These are phyloP conservation scores for Cryptomeria japonica DNA, from an alignment of 75 land plant genomes.

Conservation along the genomic window DNA sequence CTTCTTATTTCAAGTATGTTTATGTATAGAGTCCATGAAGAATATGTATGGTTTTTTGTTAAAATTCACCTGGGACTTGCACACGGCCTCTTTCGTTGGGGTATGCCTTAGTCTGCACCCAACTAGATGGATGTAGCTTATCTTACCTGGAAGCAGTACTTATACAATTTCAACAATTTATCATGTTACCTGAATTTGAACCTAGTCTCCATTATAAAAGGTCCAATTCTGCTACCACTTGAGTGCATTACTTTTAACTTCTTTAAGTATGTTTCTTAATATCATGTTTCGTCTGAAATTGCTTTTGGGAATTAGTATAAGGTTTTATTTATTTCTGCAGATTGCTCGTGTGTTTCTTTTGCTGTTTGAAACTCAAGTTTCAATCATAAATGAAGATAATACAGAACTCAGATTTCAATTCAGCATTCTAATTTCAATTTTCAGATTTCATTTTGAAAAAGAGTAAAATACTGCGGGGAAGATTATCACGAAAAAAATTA, in stretches of 20 bases:
- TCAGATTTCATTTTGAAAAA: too few species aligned
- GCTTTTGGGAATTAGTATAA: background rate
- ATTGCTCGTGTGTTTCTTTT: background rate
- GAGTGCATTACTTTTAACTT: background rate
- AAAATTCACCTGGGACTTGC: background rate
- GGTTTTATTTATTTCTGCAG: background rate
- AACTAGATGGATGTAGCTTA: background rate
- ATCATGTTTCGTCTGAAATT: background rate
- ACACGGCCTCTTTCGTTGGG: background rate
- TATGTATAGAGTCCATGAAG: too few species aligned
- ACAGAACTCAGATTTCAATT: too few species aligned
- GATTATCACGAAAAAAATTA: background rate
- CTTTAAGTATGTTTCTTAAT: background rate
- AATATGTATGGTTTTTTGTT: too few species aligned
- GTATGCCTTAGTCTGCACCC: background rate
- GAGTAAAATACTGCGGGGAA: background rate
- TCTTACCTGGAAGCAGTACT: background rate
- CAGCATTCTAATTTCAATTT: background rate
- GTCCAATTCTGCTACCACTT: background rate
- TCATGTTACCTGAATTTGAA: background rate
- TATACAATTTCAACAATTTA: background rate
- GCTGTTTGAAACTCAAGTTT: background rate
- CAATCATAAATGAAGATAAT: background rate
- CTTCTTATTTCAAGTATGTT: background rate
- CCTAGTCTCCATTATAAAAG: background rate